Percentiles rank a stretch among this genome's conserved stretches.
These are phyloP conservation scores for Fraxinus latifolia DNA, from an alignment of 305 asterid genomes.

Conservation along the genomic window DNA sequence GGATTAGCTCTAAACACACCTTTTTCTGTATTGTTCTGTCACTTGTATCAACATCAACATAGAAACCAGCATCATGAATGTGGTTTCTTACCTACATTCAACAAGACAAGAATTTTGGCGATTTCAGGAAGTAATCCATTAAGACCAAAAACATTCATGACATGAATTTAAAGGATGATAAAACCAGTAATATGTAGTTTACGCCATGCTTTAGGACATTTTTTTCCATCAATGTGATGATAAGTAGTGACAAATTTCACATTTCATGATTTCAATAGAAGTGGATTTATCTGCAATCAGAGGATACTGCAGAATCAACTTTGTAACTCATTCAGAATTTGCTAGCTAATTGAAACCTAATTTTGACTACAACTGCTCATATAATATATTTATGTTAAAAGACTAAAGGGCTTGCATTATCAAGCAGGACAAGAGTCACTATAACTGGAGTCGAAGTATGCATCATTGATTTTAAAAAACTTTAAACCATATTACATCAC, in stretches of 20 bases:
- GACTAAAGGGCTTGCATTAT: background rate
- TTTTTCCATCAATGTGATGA: background rate
- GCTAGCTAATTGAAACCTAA: background rate
- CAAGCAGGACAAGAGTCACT: background rate
- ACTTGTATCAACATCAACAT: conserved; percentile 77
- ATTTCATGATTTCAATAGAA: background rate
- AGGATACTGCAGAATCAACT: background rate
- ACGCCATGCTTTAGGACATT: background rate
- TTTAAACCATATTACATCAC: background rate
- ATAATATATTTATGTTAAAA: background rate
- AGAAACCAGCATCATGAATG: conserved; percentile 74
- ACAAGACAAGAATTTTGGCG: background rate
- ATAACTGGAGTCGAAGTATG: background rate
- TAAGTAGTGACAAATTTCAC: background rate
- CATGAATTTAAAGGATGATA: background rate
- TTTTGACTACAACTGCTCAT: background rate
- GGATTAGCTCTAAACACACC: conserved; percentile 33
- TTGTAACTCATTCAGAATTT: background rate
- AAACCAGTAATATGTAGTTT: background rate
- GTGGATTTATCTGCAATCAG: background rate
- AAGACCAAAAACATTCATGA: background rate
- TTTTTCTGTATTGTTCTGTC: conserved; percentile 89
- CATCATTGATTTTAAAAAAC: background rate
- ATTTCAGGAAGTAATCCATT: conserved; percentile 20
- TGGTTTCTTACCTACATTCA: conserved; percentile 58